Evolutionary conservation across 2,329 filamentous ascomycete genomes (phyloP), one percentile per base, ranked within the genome.

Genomic region (Plectosphaerella sp.): DNA sequence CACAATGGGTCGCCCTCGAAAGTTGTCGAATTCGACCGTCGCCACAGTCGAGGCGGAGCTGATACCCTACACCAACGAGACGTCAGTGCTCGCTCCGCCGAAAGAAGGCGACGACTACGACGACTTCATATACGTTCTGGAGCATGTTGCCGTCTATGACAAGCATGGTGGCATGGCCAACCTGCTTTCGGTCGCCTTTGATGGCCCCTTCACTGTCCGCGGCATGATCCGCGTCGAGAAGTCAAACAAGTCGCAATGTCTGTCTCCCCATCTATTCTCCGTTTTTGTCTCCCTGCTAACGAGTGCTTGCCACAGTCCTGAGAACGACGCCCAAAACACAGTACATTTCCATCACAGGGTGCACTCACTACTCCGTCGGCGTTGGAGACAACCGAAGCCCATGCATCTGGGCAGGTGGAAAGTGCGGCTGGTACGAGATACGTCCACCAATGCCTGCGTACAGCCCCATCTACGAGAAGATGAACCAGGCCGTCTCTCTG

Each of bases 341-440:
- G n/a, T 62, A 71, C 43, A 74, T 88, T 54, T 79, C 86, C 57
- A 73, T 89, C 49, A 67, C 72, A n/a, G 69, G 75, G 35, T 74
- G 72, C 22, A 56, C 58, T 3, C 61, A 63, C 33, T 83, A 80
- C 60, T 80, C 83, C 12, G 48, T 49, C n/a, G 79, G 79, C 46
- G 69, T 71, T 43, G 69, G 70, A 24, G 63, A 72, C 14, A 76
- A 80, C 48, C 76, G 75, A 0, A 72, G 74, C 16, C 74, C 80
- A 4, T 73, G 80, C n/a, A 71, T 88, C 28, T 91, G 87, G 87
- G 83, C 86, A 1, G 73, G 76, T 28, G 84, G 84, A 37, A 65
- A 73, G 50, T 78, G 83, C 12, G 87, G 86, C 45, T 90, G 86
- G 85, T 89, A 83, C 62, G 80, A 86, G 61, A 76, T 91, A 42